A percentile compares a stretch with the other conserved stretches of the same genome.
Evolutionary conservation across 2,329 filamentous ascomycete species (phyloP).

Genomic region (Alternaria gansuensis): DNA sequence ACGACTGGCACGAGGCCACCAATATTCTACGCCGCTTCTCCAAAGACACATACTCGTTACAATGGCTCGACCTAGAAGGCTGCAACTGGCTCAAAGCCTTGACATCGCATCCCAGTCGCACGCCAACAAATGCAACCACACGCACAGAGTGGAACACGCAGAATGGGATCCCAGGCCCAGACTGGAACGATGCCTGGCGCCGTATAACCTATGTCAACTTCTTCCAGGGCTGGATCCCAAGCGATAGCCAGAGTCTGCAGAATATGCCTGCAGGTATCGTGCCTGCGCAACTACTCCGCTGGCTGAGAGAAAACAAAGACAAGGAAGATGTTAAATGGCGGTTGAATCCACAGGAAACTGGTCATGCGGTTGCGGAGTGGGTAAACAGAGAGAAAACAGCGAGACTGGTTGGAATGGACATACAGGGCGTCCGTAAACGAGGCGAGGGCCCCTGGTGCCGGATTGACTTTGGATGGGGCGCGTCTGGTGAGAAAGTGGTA

Average conservation of each 20-base stretch:
- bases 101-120: conserved; percentile 47
- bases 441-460: conserved; percentile 43
- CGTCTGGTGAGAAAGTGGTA: conserved; percentile 7
- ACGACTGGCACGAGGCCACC: conserved; percentile 65
- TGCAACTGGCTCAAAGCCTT: conserved; percentile 67
- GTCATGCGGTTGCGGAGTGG: conserved; percentile 45
- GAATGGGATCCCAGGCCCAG: conserved; percentile 33
- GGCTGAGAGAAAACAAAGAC: conserved; percentile 46
- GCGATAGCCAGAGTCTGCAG: conserved; percentile 38
- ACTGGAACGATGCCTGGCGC: conserved; percentile 57
- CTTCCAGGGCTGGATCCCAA: conserved; percentile 58
- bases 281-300: conserved; percentile 47
- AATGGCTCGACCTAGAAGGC: conserved; percentile 70
- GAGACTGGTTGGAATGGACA: conserved; percentile 41
- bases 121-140: conserved; percentile 1
- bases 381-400: conserved; percentile 52
- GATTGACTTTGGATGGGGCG: conserved; percentile 52
- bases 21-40: conserved; percentile 66
- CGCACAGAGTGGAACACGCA: conserved; percentile 18
- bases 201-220: conserved; percentile 55
- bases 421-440: conserved; percentile 42
- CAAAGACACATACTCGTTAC: conserved; percentile 64
- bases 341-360: conserved; percentile 32
- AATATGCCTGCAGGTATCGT: conserved; percentile 50
- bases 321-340: conserved; percentile 31